These are phyloP conservation scores for Allomyces javanicus DNA, from an alignment of 192 early-diverging fungal species.

Conservation along the genomic window DNA sequence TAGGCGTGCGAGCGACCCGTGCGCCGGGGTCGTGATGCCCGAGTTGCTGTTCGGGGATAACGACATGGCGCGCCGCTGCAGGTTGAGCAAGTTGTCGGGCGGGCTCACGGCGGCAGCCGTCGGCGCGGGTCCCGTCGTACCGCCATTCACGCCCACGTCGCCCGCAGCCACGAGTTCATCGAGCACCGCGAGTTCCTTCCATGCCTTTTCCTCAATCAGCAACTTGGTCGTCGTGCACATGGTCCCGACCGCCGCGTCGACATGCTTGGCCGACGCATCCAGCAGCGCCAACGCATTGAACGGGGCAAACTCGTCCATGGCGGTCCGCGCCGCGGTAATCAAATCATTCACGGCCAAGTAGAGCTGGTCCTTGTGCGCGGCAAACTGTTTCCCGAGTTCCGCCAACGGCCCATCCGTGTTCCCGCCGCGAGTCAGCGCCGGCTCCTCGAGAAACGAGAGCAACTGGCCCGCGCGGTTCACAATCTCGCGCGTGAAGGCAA, in stretches of 20 bases:
- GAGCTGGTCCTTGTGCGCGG: conserved; percentile 13
- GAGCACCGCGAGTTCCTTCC: no score
- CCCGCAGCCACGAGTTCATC: no score
- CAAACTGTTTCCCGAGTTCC: neutral
- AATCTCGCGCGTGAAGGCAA: neutral
- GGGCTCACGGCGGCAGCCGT: no score
- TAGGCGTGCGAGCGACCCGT: no score
- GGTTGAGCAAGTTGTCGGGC: no score
- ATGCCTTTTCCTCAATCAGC: conserved; percentile 16
- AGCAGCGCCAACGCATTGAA: conserved; percentile 18
- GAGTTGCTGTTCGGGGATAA: no score
- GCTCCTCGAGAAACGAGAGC: neutral
- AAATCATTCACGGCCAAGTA: conserved; percentile 20
- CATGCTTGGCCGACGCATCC: conserved; percentile 10
- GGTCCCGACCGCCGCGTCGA: conserved; percentile 18
- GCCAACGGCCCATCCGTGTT: neutral
- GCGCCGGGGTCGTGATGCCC: no score
- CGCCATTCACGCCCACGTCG: no score
- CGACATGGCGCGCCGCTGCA: no score
- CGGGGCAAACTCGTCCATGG: conserved; percentile 26
- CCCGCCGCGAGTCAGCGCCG: neutral
- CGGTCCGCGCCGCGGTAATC: conserved; percentile 15
- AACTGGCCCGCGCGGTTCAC: neutral
- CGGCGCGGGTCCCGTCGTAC: no score
- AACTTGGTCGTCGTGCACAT: conserved; percentile 18